phyloP scores from a whole-genome alignment of 352 stramenopile species.

The Pythium graminicola region DNA sequence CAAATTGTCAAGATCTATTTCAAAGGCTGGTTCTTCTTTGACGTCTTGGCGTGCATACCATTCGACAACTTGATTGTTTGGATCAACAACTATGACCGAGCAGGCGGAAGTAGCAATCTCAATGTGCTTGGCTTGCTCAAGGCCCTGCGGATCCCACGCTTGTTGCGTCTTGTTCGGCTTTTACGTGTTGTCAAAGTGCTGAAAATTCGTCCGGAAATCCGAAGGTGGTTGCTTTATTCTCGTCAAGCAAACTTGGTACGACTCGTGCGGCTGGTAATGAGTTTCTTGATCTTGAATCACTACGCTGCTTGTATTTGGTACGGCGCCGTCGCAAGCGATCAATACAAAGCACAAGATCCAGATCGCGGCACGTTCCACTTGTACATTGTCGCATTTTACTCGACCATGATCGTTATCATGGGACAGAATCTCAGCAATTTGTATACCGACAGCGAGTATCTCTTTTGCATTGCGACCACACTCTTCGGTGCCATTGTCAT shows the following conservation, averaged over 20 bases:
- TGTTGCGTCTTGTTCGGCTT: slow-evolving; percentile 63
- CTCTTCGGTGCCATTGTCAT: slow-evolving; percentile 71
- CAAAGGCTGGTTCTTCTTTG: slow-evolving; percentile 72
- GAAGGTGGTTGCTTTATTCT: slow-evolving; percentile 77
- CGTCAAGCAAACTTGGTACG: slow-evolving; percentile 69
- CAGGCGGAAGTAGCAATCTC: slow-evolving; percentile 33
- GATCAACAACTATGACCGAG: slow-evolving; percentile 32
- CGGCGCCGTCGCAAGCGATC: slow-evolving; percentile 46
- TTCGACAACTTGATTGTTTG: slow-evolving; percentile 59
- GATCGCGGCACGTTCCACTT: slow-evolving; percentile 30
- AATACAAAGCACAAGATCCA: slow-evolving; percentile 32
- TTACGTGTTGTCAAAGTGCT: slow-evolving; percentile 66
- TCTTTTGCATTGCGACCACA: slow-evolving; percentile 66
- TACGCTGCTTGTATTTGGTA: slow-evolving; percentile 78
- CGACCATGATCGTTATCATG: slow-evolving; percentile 67
- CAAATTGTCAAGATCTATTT: slow-evolving; percentile 50
- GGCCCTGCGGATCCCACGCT: slow-evolving; percentile 50
- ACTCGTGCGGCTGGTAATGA: slow-evolving; percentile 54
- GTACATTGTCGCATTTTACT: slow-evolving; percentile 67
- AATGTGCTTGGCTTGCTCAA: slow-evolving; percentile 67
- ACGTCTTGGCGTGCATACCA: slow-evolving; percentile 66
- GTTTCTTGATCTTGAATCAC: slow-evolving; percentile 72
- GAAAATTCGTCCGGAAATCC: slow-evolving; percentile 62
- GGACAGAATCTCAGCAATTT: slow-evolving; percentile 62
- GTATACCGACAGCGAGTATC: slow-evolving; percentile 59